Evolutionary conservation across 164 flowering plant species (phyloP), one percentile per base, ranked within the genome.

Genomic region (Hamamelis virginiana): DNA sequence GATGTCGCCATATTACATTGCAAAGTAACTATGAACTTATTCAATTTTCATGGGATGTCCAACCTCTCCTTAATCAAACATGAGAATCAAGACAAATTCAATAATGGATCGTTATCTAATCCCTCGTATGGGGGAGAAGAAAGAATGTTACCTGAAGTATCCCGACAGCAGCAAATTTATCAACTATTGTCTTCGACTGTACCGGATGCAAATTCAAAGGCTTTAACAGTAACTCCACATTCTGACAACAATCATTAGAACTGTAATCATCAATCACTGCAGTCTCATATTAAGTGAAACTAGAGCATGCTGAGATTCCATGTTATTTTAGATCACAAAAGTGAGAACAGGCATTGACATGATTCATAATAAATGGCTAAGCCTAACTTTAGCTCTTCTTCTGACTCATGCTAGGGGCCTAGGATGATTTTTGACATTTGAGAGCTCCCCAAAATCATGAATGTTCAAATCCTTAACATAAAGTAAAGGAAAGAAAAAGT

Each of bases 161-260:
- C 18, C 84, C 89, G 22, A 92, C 96, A 57, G 98, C 98, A 55
- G 97, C 97, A 89, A 89, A 89, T 76, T 94, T 94, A 82, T 94
- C 98, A 16, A 80, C 0, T 4, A 84, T 80, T 6, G 88, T 83
- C 77, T 94, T 94, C 0, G 76, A 21, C 19, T 66, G 73, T 45
- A 84, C 84, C 9, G 87, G 95, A 68, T 79, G 89, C 74, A 87
- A 73, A 44, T 81, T 71, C 68, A 87, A 70, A 52, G 86, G 84
- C 77, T 75, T 71, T 62, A 91, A 58, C 18, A 90, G 75, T 64
- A 80, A 62, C 50, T 86, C 94, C 55, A 84, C 93, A 72, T 72
- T 80, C 97, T 90, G 85, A 53, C 13, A 67, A 66, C 50, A 74
- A 58, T 1, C 57, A 66, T 47, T 0, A 59, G 19, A 69, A 56